Conservation (phyloP, 176 grass and related monocot genomes). For the Oryza punctata region DNA sequence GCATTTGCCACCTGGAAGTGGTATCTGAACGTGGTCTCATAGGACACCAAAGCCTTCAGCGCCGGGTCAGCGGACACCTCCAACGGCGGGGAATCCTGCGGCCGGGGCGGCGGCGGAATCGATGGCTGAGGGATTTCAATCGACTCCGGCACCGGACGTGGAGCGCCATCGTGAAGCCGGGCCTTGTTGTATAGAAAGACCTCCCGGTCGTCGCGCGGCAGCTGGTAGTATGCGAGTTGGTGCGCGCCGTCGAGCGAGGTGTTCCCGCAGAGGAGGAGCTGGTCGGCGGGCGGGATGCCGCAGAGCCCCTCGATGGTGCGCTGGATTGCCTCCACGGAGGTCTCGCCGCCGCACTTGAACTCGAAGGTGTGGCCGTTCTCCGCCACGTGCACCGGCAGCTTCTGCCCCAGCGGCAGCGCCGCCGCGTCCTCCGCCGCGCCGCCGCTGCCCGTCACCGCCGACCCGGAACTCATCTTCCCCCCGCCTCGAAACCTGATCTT, state of each 20-base stretch:
- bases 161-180: conserved; percentile 55
- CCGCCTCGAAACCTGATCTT: conserved; percentile 1
- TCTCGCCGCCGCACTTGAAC: conserved; percentile 77
- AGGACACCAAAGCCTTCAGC: conserved; percentile 71
- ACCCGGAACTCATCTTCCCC: conserved; percentile 84
- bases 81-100: conserved; percentile 46
- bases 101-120: conserved; percentile 52
- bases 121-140: conserved; percentile 57
- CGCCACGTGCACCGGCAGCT: conserved; percentile 79
- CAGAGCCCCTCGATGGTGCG: conserved; percentile 64
- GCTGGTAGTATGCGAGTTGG: conserved; percentile 75
- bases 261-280: conserved; percentile 83
- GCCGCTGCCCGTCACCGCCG: conserved; percentile 63
- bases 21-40: conserved; percentile 78
- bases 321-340: conserved; percentile 67
- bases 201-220: conserved; percentile 81
- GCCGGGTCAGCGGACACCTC: conserved; percentile 68
- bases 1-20: conserved; percentile 92
- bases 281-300: conserved; percentile 56
- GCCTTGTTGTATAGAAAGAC: conserved; percentile 96
- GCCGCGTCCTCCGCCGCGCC: conserved; percentile 45
- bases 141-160: conserved; percentile 53
- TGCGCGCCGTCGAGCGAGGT: conserved; percentile 64
- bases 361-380: conserved; percentile 95
- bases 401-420: conserved; percentile 61